Evolutionary conservation across 2,329 filamentous ascomycete species (phyloP).

Genomic region (Ophiostoma sp.): DNA sequence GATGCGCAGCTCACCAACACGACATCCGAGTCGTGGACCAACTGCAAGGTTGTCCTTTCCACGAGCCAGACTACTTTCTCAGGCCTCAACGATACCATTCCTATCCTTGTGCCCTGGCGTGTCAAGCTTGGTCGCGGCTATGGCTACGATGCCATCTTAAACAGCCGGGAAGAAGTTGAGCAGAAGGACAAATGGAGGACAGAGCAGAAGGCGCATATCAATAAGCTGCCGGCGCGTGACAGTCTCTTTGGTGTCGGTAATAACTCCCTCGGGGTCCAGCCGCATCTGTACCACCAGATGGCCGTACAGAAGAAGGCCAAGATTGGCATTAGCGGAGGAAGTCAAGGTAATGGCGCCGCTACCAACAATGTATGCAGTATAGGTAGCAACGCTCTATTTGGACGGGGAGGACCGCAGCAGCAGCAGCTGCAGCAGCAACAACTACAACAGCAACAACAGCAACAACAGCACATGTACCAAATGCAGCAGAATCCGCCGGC

Average conservation of each 20-base stretch:
- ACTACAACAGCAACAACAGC: constrained; percentile 13
- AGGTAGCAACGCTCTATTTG: constrained; percentile 32
- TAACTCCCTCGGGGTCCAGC: background rate
- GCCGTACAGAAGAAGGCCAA: background rate
- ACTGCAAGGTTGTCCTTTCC: constrained; percentile 56
- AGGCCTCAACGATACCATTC: constrained; percentile 51
- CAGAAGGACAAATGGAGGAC: constrained; percentile 33
- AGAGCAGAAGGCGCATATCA: constrained; percentile 28
- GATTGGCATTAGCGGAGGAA: background rate
- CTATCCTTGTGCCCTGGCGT: constrained; percentile 52
- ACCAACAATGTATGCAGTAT: background rate
- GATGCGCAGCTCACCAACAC: constrained; percentile 58
- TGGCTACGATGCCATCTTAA: constrained; percentile 32
- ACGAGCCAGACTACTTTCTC: constrained; percentile 58
- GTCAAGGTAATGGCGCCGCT: background rate
- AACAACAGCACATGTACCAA: constrained; percentile 10
- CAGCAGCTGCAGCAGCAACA: background rate
- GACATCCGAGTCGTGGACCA: constrained; percentile 59
- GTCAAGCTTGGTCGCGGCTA: constrained; percentile 42
- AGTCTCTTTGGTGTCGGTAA: background rate
- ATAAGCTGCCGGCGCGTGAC: constrained; percentile 32
- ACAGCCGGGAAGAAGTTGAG: constrained; percentile 39
- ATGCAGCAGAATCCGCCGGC: background rate
- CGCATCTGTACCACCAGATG: background rate
- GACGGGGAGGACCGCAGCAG: constrained; percentile 24